Evolutionary conservation across 73 alveolate genomes (phyloP).

Genomic region (Paramecium sonneborni): DNA sequence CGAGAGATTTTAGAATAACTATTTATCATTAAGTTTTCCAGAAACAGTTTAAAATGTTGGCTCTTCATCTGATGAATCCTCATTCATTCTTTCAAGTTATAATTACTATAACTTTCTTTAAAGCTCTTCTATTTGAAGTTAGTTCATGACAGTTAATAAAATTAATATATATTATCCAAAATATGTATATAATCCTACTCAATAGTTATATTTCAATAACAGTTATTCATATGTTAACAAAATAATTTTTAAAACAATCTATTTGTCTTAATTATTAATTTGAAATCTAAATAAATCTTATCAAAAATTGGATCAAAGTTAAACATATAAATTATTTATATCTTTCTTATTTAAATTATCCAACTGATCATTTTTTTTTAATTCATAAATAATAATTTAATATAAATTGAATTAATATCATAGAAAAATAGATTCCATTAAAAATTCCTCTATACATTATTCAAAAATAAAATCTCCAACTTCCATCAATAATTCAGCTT

Average conservation of each 20-base stretch:
- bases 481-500: slow-evolving; percentile 65
- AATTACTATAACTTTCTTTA: not conserved
- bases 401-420: not conserved
- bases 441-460: slow-evolving; percentile 52
- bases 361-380: too few species aligned
- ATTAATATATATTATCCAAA: not conserved
- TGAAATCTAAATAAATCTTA: not conserved
- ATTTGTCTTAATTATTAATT: not conserved
- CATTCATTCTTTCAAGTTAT: slow-evolving; percentile 29
- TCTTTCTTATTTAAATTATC: too few species aligned
- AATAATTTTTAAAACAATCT: not conserved
- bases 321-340: too few species aligned
- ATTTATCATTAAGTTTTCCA: not conserved
- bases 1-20: slow-evolving; percentile 52
- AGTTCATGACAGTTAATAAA: slow-evolving; percentile 1
- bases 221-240: not conserved
- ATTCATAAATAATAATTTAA: not conserved
- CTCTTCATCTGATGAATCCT: slow-evolving; percentile 32
- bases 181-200: not conserved
- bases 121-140: slow-evolving; percentile 11
- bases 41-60: slow-evolving; percentile 27
- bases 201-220: not conserved
- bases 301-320: not conserved
- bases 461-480: slow-evolving; percentile 58
- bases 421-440: not conserved